Conservation (phyloP, 2,329 filamentous ascomycete genomes). For the Diaporthe aspalathi region DNA sequence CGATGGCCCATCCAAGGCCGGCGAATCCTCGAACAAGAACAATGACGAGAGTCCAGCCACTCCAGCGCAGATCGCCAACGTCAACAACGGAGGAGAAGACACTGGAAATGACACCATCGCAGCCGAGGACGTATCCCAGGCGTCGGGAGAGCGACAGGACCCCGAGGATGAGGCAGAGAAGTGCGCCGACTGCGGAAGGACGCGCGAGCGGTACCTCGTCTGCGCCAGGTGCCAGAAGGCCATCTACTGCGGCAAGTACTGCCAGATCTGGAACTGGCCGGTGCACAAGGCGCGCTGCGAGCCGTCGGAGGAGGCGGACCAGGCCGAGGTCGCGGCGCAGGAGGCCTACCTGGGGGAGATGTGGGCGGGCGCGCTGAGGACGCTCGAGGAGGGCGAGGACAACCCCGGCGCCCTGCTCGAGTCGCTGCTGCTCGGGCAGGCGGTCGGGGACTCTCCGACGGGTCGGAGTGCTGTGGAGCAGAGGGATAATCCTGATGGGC, state of each 20-base stretch:
- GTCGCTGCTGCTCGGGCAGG: neutral
- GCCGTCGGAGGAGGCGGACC: neutral
- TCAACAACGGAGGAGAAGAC: neutral
- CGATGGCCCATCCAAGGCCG: too few species aligned
- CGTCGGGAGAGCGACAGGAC: too few species aligned
- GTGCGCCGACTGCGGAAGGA: conserved; percentile 21
- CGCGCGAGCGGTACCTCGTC: conserved; percentile 8
- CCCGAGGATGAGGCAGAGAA: neutral
- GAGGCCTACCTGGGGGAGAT: neutral
- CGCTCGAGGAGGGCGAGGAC: neutral
- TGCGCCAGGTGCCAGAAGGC: conserved; percentile 21
- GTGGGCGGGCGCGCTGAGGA: conserved; percentile 21
- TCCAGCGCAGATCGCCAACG: neutral
- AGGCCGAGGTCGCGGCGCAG: neutral
- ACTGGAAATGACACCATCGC: neutral
- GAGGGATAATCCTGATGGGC: neutral
- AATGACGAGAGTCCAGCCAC: neutral
- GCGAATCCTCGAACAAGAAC: neutral
- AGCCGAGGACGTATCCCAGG: neutral
- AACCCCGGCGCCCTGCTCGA: neutral
- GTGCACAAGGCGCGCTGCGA: neutral
- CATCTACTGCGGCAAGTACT: conserved; percentile 34
- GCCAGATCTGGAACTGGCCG: conserved; percentile 34
- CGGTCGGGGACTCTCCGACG: neutral
- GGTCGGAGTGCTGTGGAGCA: neutral